These are phyloP conservation scores for Fusarium scirpi DNA, from an alignment of 2,329 filamentous ascomycete genomes.

Conservation along the genomic window DNA sequence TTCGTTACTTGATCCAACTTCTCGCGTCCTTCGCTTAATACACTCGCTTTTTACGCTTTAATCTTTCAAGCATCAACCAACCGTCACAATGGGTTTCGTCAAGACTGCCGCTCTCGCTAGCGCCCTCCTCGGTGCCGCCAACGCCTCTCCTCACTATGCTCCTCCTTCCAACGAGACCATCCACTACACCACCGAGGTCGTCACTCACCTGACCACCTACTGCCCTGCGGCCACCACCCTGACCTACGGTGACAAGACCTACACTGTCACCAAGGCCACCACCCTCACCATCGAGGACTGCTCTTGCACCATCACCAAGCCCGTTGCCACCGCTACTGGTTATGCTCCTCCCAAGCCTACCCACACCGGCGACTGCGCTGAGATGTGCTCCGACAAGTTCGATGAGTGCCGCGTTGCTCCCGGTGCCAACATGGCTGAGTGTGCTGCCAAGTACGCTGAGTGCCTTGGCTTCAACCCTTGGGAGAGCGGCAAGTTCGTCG, in stretches of 20 bases:
- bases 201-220: slow-evolving; percentile 74
- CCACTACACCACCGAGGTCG: slow-evolving; percentile 70
- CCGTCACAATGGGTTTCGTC: slow-evolving; percentile 40
- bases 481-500: slow-evolving; percentile 19
- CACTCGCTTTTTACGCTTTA: slow-evolving; percentile 19
- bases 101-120: slow-evolving; percentile 35
- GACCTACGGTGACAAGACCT: slow-evolving; percentile 70
- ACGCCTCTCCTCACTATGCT: slow-evolving; percentile 33
- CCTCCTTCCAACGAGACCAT: slow-evolving; percentile 46
- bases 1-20: slow-evolving; percentile 14
- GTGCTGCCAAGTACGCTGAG: slow-evolving; percentile 41
- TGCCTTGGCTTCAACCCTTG: slow-evolving; percentile 48
- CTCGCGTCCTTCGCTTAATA: slow-evolving; percentile 10
- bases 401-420: slow-evolving; percentile 36
- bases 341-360: slow-evolving; percentile 27
- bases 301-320: slow-evolving; percentile 71
- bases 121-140: slow-evolving; percentile 32
- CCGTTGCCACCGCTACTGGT: slow-evolving; percentile 23
- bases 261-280: slow-evolving; percentile 72
- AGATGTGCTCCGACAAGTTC: slow-evolving; percentile 32
- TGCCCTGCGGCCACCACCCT: slow-evolving; percentile 73
- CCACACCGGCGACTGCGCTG: slow-evolving; percentile 31
- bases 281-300: slow-evolving; percentile 74
- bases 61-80: slow-evolving; percentile 12
- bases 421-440: slow-evolving; percentile 40